phyloP scores from a whole-genome alignment of 345 rosid genomes.

The Gossypium sturtianum region DNA sequence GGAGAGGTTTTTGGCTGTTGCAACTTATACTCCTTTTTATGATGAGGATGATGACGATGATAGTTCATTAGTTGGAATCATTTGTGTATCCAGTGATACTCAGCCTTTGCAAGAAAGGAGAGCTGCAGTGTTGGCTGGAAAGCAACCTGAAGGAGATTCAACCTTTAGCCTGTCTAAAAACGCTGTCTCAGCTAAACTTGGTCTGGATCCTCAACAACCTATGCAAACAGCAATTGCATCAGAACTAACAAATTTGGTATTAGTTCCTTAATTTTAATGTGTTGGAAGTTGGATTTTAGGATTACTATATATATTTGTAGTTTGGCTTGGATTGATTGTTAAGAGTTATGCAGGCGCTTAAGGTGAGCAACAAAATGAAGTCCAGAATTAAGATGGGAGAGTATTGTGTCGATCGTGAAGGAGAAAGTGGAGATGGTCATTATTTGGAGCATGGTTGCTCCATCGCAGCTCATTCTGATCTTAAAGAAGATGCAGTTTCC shows the following conservation, averaged over 20 bases:
- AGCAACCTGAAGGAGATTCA: conserved; percentile 41
- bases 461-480: conserved; percentile 46
- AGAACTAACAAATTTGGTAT: conserved; percentile 84
- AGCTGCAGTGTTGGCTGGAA: conserved; percentile 25
- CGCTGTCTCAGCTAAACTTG: conserved; percentile 61
- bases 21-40: conserved; percentile 67
- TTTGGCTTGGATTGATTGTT: conserved; percentile 26
- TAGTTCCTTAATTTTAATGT: conserved; percentile 11
- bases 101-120: conserved; percentile 43
- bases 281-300: not conserved
- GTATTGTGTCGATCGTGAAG: conserved; percentile 48
- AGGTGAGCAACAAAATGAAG: conserved; percentile 79
- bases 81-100: conserved; percentile 63
- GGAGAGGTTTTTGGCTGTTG: conserved; percentile 52
- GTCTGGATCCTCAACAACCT: conserved; percentile 90
- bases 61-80: conserved; percentile 56
- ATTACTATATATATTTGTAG: not conserved
- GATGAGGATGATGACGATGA: conserved; percentile 63
- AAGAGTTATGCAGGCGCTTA: conserved; percentile 56
- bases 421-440: conserved; percentile 74
- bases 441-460: conserved; percentile 57
- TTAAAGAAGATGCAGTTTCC: conserved; percentile 74
- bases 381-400: conserved; percentile 63
- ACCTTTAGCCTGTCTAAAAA: conserved; percentile 41
- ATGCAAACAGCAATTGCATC: conserved; percentile 81